A percentile compares a stretch with the other conserved stretches of the same genome.
phyloP scores from a whole-genome alignment of 228 moss, liverwort and hornwort genomes.

The Sphagnum fallax region DNA sequence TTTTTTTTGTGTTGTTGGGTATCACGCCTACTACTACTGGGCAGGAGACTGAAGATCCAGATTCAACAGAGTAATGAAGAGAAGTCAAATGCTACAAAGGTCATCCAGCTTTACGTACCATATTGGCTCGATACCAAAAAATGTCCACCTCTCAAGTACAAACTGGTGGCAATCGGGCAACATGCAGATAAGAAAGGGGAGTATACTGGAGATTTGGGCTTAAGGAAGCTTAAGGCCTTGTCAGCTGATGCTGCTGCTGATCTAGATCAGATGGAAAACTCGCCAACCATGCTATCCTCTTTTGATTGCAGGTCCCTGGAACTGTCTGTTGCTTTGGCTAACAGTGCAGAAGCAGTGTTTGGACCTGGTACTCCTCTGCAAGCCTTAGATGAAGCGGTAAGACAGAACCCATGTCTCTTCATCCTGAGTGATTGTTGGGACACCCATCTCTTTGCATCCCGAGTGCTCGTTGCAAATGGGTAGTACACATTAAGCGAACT shows the following conservation, averaged over 20 bases:
- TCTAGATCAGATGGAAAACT: conserved; percentile 72
- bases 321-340: conserved; percentile 65
- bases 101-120: conserved; percentile 74
- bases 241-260: conserved; percentile 61
- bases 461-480: too few relatives aligned
- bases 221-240: conserved; percentile 15
- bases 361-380: conserved; percentile 48
- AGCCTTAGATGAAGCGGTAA: conserved; percentile 63
- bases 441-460: too few relatives aligned
- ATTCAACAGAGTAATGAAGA: conserved; percentile 71
- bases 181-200: conserved; percentile 33
- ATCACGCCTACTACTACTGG: background rate
- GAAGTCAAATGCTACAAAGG: conserved; percentile 68
- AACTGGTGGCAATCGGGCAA: conserved; percentile 36
- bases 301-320: conserved; percentile 59
- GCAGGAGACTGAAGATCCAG: conserved; percentile 73
- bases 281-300: conserved; percentile 70
- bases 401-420: conserved; percentile 1
- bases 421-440: too few relatives aligned
- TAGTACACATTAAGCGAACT: too few relatives aligned
- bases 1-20: too few relatives aligned
- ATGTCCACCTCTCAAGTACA: conserved; percentile 67
- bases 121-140: conserved; percentile 83
- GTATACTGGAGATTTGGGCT: conserved; percentile 11
- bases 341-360: conserved; percentile 43